A percentile compares a stretch with the other conserved stretches of the same genome.
phyloP scores from a whole-genome alignment of 2,329 filamentous ascomycete genomes.

The Gyromitra esculenta region DNA sequence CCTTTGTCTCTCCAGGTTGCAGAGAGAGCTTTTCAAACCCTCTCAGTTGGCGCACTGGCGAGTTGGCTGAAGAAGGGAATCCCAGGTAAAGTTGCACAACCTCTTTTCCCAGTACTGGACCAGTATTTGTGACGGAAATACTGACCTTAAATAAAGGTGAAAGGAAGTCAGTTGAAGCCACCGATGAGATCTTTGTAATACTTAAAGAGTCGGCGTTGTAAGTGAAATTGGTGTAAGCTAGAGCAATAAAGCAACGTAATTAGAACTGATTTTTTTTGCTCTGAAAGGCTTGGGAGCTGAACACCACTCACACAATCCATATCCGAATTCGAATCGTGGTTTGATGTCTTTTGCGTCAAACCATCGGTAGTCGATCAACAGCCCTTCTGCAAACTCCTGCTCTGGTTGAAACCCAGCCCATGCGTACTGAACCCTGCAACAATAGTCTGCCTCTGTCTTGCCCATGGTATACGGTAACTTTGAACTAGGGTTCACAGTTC shows the following conservation, averaged over 20 bases:
- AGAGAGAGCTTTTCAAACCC: slow-evolving; percentile 73
- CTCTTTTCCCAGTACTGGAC: slow-evolving; percentile 64
- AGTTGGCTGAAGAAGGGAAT: slow-evolving; percentile 68
- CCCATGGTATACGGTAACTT: slow-evolving; percentile 67
- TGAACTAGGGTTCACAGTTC: slow-evolving; percentile 63
- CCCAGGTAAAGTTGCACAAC: slow-evolving; percentile 69
- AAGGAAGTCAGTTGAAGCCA: slow-evolving; percentile 65
- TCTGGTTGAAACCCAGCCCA: slow-evolving; percentile 60
- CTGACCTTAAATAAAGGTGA: slow-evolving; percentile 69
- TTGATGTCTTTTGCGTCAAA: slow-evolving; percentile 67
- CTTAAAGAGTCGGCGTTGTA: slow-evolving; percentile 62
- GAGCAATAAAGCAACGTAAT: slow-evolving; percentile 1
- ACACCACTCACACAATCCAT: slow-evolving; percentile 63
- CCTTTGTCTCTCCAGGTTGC: slow-evolving; percentile 66
- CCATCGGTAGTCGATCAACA: slow-evolving; percentile 73
- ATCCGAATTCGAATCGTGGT: slow-evolving; percentile 71
- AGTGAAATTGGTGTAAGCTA: slow-evolving; percentile 68
- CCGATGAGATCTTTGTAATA: background rate
- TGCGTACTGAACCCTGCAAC: slow-evolving; percentile 44
- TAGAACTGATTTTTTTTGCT: background rate
- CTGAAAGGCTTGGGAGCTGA: background rate
- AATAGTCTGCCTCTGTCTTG: slow-evolving; percentile 64
- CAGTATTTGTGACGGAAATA: slow-evolving; percentile 71
- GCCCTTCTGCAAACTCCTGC: slow-evolving; percentile 71
- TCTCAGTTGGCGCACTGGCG: slow-evolving; percentile 71